Evolutionary conservation across 768 basidiomycete species (phyloP).

Genomic region (Boletus huronensis): DNA sequence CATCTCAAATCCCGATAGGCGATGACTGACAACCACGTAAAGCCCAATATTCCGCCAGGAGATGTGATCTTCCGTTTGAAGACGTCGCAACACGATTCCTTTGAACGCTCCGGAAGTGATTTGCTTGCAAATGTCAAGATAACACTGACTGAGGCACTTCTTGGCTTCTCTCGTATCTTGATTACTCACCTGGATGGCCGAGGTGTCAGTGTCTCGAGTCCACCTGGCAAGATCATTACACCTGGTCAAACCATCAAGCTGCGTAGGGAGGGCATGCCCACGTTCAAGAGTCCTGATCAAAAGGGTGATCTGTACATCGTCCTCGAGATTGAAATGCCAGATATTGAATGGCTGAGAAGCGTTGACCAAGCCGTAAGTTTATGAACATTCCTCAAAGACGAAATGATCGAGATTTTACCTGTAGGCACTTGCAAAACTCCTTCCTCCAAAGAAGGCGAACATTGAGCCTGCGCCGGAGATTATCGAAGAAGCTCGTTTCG

Average conservation of each 20-base stretch:
- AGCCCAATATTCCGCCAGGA: constrained; percentile 86
- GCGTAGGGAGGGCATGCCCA: constrained; percentile 88
- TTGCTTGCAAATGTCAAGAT: constrained; percentile 78
- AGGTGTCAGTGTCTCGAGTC: constrained; percentile 76
- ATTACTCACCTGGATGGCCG: constrained; percentile 92
- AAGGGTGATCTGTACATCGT: constrained; percentile 83
- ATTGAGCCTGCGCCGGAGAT: constrained; percentile 68
- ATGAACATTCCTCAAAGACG: not conserved
- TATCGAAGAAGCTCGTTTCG: constrained; percentile 68
- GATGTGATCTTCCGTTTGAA: constrained; percentile 87
- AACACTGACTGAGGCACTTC: constrained; percentile 88
- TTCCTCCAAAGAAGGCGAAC: constrained; percentile 75
- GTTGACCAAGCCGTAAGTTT: constrained; percentile 55
- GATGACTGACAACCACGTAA: constrained; percentile 5
- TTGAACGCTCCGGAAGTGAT: constrained; percentile 80
- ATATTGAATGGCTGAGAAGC: constrained; percentile 66
- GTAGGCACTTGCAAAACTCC: constrained; percentile 60
- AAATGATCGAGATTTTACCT: constrained; percentile 4
- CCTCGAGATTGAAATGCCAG: constrained; percentile 88
- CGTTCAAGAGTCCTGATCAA: constrained; percentile 56
- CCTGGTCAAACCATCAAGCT: constrained; percentile 71
- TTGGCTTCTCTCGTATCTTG: constrained; percentile 91
- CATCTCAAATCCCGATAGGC: not conserved
- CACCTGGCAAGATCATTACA: constrained; percentile 72
- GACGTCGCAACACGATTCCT: constrained; percentile 64